A percentile compares a stretch with the other conserved stretches of the same genome.
Evolutionary conservation across 768 basidiomycete genomes (phyloP).

Genomic region (Peribolospora kevripleyi): DNA sequence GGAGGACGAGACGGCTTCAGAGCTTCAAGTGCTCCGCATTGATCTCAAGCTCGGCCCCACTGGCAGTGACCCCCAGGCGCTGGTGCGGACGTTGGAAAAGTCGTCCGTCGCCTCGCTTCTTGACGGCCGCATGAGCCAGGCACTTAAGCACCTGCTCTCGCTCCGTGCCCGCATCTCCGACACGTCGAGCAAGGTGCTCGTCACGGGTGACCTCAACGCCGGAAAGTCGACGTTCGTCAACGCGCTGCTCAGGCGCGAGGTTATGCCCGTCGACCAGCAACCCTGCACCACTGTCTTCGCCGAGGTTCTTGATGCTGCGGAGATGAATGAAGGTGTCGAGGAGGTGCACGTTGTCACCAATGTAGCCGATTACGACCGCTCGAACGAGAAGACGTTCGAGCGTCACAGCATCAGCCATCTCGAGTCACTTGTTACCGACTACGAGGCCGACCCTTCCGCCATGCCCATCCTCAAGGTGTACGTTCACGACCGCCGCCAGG

Average conservation of each 20-base stretch:
- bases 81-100: conserved; percentile 38
- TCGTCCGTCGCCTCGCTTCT: conserved; percentile 79
- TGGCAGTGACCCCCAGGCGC: conserved; percentile 35
- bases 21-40: conserved; percentile 70
- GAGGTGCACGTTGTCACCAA: conserved; percentile 56
- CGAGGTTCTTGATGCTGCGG: conserved; percentile 75
- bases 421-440: conserved; percentile 51
- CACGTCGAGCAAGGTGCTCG: conserved; percentile 80
- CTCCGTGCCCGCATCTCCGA: conserved; percentile 70
- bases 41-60: conserved; percentile 74
- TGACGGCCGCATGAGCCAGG: conserved; percentile 52
- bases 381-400: conserved; percentile 53
- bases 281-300: conserved; percentile 93
- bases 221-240: conserved; percentile 98
- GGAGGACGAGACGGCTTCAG: conserved; percentile 23
- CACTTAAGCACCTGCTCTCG: conserved; percentile 55
- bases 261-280: conserved; percentile 95
- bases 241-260: conserved; percentile 61
- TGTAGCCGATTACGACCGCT: conserved; percentile 40
- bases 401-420: conserved; percentile 41
- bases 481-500: conserved; percentile 43
- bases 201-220: conserved; percentile 92
- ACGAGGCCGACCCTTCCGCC: conserved; percentile 31
- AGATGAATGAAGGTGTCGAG: conserved; percentile 45
- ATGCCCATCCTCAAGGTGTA: conserved; percentile 67